Conservation (phyloP, 139 green algal genomes). For the Closterium sp. region DNA sequence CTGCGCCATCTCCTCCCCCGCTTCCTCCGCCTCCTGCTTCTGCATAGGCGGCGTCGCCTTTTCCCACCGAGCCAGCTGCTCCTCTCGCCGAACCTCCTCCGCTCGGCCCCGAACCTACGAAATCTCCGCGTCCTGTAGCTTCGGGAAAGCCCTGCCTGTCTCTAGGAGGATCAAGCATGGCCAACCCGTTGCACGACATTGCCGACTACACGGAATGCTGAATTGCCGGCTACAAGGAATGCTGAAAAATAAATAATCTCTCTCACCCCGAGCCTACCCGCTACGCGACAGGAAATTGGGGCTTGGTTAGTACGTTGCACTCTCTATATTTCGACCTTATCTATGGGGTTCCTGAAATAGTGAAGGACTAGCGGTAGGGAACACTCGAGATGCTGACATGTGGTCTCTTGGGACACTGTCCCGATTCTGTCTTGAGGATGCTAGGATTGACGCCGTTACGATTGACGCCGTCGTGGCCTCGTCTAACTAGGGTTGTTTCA, state of each 20-base stretch:
- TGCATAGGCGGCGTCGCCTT: not conserved
- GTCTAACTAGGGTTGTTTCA: too few relatives aligned
- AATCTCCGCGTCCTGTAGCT: not conserved
- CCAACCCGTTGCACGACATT: not conserved
- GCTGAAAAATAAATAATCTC: not conserved
- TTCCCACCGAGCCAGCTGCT: not conserved
- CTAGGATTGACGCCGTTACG: not conserved
- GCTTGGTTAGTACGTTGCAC: too few relatives aligned
- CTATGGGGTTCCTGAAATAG: not conserved
- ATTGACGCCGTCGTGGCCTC: not conserved
- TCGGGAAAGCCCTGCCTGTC: not conserved
- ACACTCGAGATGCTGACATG: not conserved
- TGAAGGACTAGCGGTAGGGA: not conserved
- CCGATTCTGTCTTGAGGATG: too few relatives aligned
- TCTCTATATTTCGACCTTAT: too few relatives aligned
- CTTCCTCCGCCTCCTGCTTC: not conserved
- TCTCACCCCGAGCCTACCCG: not conserved
- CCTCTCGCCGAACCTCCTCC: not conserved
- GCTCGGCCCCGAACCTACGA: not conserved
- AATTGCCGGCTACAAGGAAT: not conserved
- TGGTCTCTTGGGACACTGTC: too few relatives aligned
- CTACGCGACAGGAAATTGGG: not conserved
- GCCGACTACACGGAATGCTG: not conserved
- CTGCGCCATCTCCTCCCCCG: not conserved
- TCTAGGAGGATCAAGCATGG: not conserved